phyloP scores from a whole-genome alignment of 1,284 basidiomycete species.

The Naganishia albida region DNA sequence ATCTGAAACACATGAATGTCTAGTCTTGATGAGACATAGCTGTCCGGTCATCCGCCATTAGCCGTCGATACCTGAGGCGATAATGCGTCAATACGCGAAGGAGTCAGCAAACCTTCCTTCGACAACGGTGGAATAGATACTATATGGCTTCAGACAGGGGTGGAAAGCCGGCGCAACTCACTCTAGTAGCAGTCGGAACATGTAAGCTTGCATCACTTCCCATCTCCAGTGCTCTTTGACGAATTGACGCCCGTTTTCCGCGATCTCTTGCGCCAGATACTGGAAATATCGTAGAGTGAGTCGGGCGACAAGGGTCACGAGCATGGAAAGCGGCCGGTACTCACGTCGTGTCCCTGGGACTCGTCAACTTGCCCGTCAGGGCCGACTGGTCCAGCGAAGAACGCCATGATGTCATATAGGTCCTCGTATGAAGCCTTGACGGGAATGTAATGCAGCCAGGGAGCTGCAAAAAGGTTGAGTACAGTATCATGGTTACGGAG shows the following conservation, averaged over 20 bases:
- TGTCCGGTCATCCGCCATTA: slow-evolving; percentile 47
- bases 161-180: too few relatives aligned
- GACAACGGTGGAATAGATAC: neutral
- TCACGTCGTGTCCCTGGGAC: slow-evolving; percentile 49
- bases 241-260: slow-evolving; percentile 55
- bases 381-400: slow-evolving; percentile 54
- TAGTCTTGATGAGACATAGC: slow-evolving; percentile 39
- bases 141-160: neutral
- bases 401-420: slow-evolving; percentile 56
- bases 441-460: slow-evolving; percentile 56
- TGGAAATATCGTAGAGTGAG: slow-evolving; percentile 16
- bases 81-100: neutral
- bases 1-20: neutral
- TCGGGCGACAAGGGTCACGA: too few relatives aligned
- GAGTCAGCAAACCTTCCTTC: neutral
- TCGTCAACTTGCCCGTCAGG: slow-evolving; percentile 47
- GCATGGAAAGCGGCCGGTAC: too few relatives aligned
- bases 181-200: slow-evolving; percentile 52
- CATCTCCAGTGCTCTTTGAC: slow-evolving; percentile 56
- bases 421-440: slow-evolving; percentile 56
- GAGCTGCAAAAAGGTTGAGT: slow-evolving; percentile 33
- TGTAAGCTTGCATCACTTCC: slow-evolving; percentile 55
- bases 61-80: slow-evolving; percentile 34
- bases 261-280: slow-evolving; percentile 57
- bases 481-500: slow-evolving; percentile 23